Conservation (phyloP, 257 asterid genomes). For the Solanum habrochaites region DNA sequence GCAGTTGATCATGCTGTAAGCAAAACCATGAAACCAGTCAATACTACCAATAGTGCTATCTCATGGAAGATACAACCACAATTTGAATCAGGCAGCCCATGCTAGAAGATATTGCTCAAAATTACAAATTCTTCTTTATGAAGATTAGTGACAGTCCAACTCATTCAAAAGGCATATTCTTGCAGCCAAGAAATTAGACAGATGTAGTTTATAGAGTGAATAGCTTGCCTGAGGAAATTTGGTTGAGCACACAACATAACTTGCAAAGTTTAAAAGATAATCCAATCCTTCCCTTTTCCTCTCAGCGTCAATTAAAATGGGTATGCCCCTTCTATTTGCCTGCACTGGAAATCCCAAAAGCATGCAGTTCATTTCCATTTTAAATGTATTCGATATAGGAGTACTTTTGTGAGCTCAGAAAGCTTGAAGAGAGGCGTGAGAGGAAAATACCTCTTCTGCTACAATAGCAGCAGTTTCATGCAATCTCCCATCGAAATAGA, state of each 20-base stretch:
- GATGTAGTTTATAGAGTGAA: background rate
- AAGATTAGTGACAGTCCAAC: background rate
- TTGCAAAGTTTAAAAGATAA: conserved; percentile 61
- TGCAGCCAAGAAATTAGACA: background rate
- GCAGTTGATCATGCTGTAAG: background rate
- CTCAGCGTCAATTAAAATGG: conserved; percentile 84
- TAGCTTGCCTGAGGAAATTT: conserved; percentile 83
- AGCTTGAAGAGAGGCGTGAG: background rate
- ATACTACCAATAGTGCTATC: background rate
- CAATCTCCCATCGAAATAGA: conserved; percentile 68
- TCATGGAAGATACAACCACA: background rate
- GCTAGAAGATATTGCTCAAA: background rate
- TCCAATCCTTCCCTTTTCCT: conserved; percentile 84
- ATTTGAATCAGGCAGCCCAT: background rate
- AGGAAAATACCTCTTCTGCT: conserved; percentile 69
- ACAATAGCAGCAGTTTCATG: conserved; percentile 73
- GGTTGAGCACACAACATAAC: conserved; percentile 70
- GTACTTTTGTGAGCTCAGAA: background rate
- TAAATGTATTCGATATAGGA: background rate
- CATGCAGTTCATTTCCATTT: conserved; percentile 19
- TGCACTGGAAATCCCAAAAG: conserved; percentile 68
- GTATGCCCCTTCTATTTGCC: conserved; percentile 85
- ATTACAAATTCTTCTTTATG: background rate
- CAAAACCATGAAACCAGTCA: background rate
- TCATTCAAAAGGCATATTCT: background rate